Conservation (phyloP, 768 basidiomycete species). For the Leccinellum rugosiceps region DNA sequence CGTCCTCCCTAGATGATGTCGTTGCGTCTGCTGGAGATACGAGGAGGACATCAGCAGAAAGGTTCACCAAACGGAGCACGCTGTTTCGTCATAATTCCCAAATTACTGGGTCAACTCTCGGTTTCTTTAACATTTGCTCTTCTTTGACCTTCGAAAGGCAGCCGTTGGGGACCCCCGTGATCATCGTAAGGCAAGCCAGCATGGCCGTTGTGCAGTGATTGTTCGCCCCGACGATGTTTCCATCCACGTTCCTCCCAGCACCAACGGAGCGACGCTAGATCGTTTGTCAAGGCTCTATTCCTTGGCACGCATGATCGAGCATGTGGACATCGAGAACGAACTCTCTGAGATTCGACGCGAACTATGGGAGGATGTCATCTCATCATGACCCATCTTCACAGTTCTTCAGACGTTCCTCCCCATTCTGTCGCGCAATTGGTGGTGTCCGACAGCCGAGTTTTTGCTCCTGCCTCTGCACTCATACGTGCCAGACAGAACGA, state of each 20-base stretch:
- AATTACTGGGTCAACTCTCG: slow-evolving; percentile 17
- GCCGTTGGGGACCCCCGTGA: slow-evolving; percentile 25
- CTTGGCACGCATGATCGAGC: neutral
- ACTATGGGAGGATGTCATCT: slow-evolving; percentile 17
- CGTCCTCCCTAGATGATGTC: slow-evolving; percentile 3
- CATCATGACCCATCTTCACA: slow-evolving; percentile 9
- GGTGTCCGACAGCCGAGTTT: neutral
- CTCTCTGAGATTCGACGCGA: slow-evolving; percentile 2
- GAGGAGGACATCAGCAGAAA: neutral
- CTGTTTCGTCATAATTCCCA: neutral
- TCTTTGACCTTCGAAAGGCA: slow-evolving; percentile 11
- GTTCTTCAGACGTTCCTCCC: neutral
- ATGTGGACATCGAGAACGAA: neutral
- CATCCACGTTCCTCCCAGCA: slow-evolving; percentile 2
- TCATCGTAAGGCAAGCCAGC: slow-evolving; percentile 31
- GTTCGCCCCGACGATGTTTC: slow-evolving; percentile 5
- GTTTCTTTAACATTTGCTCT: slow-evolving; percentile 23
- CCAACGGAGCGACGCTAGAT: too few species aligned
- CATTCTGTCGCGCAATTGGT: slow-evolving; percentile 1
- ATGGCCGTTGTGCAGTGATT: slow-evolving; percentile 34
- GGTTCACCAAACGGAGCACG: slow-evolving; percentile 4
- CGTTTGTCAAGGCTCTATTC: neutral
- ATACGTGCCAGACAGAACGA: neutral
- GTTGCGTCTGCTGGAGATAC: neutral
- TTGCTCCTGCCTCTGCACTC: neutral